Base-by-base conservation (phyloP, 257 asterid genomes). In the Ilex aquifolium region DNA sequence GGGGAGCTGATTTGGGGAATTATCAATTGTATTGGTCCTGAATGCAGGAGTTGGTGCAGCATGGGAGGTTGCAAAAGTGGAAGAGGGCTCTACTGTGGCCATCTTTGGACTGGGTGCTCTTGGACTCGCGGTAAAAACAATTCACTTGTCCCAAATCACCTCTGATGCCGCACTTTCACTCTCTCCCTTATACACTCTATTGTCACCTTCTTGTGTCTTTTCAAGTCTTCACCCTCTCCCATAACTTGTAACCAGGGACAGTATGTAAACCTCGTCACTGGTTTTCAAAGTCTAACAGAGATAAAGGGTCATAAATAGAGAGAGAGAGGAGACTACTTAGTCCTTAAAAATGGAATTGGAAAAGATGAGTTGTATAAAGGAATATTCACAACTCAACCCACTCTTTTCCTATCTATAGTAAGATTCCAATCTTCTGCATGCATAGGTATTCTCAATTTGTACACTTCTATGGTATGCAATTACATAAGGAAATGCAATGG, bases 91-190 rank as follows among this genome's bases (percentile, higher is more conserved):
- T 1, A 68, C 70, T 0, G 82, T 80, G 10, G 85, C 73, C 13
- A 74, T 80, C 32, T 80, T 80, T 60, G 85, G 85, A 31, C 78
- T 80, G 10, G 82, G 82, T 57, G 65, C 76, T 0, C 70, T 76
- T 36, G 82, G 85, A 58, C 80, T 80, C 5, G 78, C 85, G 76
- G 85, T 74, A 65, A 60, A 51, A 36, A 46, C n/a, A 46, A 46
- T 46, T 14, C 52, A 11, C n/a, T 14, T 14, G 14, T 46, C 11
- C 3, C 1, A 46, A 10, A 46, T 10, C n/a, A 46, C n/a, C 3
- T 46, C 3, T 46, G 13, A 46, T 5, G 52, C 42, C 8, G 8
- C 13, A 6, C n/a, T 42, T 42, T 6, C 7, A 42, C 0, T 42
- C 12, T 6, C 7, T 42, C 7, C 12, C 7, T 11, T 42, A 42